Conservation (phyloP, 495 filamentous ascomycete species). For the Hyphodiscus hymeniophilus region DNA sequence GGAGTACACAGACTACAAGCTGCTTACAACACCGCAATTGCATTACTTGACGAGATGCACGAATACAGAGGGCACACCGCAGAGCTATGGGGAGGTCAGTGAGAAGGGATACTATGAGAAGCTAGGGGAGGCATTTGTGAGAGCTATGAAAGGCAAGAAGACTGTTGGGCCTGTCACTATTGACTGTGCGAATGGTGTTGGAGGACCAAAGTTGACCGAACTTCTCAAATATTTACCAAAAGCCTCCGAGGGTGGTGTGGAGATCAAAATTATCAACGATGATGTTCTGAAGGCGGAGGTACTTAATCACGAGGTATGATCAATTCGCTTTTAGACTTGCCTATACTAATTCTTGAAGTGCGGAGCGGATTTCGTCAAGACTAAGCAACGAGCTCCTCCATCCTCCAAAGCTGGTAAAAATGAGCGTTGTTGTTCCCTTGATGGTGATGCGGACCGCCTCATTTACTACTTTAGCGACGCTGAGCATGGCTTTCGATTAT, state of each 20-base stretch:
- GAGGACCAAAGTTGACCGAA: conserved; percentile 82
- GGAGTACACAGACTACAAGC: conserved; percentile 70
- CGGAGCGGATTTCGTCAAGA: conserved; percentile 96
- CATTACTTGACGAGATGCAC: conserved; percentile 93
- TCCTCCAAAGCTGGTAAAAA: conserved; percentile 63
- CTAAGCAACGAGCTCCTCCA: conserved; percentile 83
- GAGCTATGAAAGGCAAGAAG: conserved; percentile 67
- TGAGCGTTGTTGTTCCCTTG: conserved; percentile 84
- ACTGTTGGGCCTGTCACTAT: conserved; percentile 66
- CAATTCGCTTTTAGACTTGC: neutral
- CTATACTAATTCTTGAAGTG: conserved; percentile 46
- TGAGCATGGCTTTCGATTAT: conserved; percentile 73
- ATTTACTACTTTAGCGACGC: conserved; percentile 91
- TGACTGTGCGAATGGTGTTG: conserved; percentile 95
- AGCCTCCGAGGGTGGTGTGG: conserved; percentile 52
- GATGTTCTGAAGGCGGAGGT: conserved; percentile 80
- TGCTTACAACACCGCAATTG: conserved; percentile 89
- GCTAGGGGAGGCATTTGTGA: conserved; percentile 68
- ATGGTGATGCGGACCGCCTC: conserved; percentile 91
- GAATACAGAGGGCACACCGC: conserved; percentile 76
- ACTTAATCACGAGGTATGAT: conserved; percentile 74
- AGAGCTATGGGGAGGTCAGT: conserved; percentile 78
- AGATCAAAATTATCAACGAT: conserved; percentile 86
- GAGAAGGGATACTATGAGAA: conserved; percentile 95
- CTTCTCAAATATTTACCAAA: conserved; percentile 75